A percentile compares a stretch with the other conserved stretches of the same genome.
phyloP scores from a whole-genome alignment of 1,284 basidiomycete genomes.

The Cryptococcus floricola region DNA sequence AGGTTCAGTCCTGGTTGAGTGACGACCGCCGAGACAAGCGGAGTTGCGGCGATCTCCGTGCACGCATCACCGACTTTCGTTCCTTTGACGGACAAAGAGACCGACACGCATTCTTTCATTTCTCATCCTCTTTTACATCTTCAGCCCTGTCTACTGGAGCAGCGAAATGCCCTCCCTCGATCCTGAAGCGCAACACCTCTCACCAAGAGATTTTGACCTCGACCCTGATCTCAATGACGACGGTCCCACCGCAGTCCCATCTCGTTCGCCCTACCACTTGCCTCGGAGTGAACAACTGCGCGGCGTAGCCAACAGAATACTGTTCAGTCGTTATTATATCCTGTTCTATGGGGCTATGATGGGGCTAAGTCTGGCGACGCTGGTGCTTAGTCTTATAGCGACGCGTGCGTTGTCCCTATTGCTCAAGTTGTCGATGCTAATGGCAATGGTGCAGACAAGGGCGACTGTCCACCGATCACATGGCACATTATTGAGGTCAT shows the following conservation, averaged over 20 bases:
- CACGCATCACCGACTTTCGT: neutral
- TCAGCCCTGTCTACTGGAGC: neutral
- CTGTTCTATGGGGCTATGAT: conserved; percentile 86
- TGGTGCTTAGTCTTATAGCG: conserved; percentile 71
- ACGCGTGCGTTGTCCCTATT: conserved; percentile 29
- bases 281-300: conserved; percentile 42
- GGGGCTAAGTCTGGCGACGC: conserved; percentile 79
- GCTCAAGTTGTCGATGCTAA: too few relatives aligned
- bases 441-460: conserved; percentile 15
- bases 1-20: neutral
- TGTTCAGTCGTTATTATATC: conserved; percentile 47
- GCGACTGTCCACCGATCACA: conserved; percentile 51
- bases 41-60: neutral
- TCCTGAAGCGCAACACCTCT: neutral
- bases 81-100: too few relatives aligned
- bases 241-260: conserved; percentile 9
- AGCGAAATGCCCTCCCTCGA: neutral
- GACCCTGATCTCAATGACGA: conserved; percentile 7
- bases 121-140: neutral
- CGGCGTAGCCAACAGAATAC: conserved; percentile 49
- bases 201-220: conserved; percentile 6
- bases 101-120: neutral
- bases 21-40: neutral
- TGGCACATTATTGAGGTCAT: conserved; percentile 90
- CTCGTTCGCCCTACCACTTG: conserved; percentile 43